Evolutionary conservation across 495 filamentous ascomycete genomes (phyloP).

Genomic region (Chaetomidium leptoderma): DNA sequence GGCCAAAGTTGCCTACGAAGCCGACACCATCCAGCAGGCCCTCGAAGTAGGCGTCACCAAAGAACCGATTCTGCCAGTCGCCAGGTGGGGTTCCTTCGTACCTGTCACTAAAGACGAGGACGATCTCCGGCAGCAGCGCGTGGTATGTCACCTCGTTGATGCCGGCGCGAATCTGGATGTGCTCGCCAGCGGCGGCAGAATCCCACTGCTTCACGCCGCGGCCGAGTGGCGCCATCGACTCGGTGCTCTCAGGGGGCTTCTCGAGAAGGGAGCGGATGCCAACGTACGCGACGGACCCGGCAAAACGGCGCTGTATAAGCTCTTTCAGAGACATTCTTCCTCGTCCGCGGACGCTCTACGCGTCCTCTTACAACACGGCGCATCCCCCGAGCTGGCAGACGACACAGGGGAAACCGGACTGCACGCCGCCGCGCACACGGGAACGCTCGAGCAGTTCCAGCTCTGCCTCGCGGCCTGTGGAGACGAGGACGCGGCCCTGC

Average conservation of each 20-base stretch:
- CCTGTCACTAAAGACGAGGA: not conserved
- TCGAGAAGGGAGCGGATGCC: slow-evolving; percentile 1
- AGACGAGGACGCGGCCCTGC: not conserved
- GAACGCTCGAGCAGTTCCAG: slow-evolving; percentile 9
- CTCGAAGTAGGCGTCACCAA: not conserved
- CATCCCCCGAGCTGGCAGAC: slow-evolving; percentile 12
- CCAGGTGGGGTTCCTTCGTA: too few relatives aligned
- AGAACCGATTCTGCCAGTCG: not conserved
- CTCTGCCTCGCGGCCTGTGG: slow-evolving; percentile 12
- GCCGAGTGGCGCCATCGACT: not conserved
- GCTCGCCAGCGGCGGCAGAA: not conserved
- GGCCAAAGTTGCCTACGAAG: slow-evolving; percentile 3
- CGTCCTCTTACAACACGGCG: slow-evolving; percentile 12
- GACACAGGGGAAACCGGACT: slow-evolving; percentile 15
- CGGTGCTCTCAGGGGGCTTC: not conserved
- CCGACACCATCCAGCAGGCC: not conserved
- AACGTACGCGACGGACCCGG: not conserved
- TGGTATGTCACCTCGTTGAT: not conserved
- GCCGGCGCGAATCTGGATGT: not conserved
- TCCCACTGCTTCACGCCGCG: not conserved
- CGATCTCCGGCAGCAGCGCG: not conserved
- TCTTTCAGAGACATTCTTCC: not conserved
- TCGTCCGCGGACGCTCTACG: not conserved
- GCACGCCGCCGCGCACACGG: slow-evolving; percentile 9
- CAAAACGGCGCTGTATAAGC: not conserved